Conservation (phyloP, 192 early-diverging fungal species). For the Cladochytrium replicatum region DNA sequence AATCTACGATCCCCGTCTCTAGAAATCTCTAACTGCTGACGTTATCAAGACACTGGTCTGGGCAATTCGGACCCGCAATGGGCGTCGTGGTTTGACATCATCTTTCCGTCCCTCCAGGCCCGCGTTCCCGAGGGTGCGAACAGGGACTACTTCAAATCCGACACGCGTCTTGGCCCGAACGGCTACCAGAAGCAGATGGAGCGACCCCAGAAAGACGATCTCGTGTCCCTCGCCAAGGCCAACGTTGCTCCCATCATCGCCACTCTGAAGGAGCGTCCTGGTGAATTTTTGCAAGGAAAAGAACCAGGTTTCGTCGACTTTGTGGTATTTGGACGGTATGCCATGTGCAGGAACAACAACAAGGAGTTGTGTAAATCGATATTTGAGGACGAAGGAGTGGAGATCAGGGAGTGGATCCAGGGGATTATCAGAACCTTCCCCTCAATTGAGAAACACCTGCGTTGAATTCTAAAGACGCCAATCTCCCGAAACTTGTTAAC, state of each 20-base stretch:
- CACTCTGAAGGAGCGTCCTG: constrained; percentile 15
- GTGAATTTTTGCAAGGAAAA: constrained; percentile 22
- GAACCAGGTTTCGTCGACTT: constrained; percentile 22
- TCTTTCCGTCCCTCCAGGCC: neutral
- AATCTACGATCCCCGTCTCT: too few relatives aligned
- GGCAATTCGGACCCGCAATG: constrained; percentile 22
- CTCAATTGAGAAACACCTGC: too few relatives aligned
- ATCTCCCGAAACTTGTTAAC: too few relatives aligned
- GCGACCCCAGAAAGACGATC: constrained; percentile 1
- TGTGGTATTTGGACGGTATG: constrained; percentile 27
- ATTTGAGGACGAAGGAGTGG: constrained; percentile 18
- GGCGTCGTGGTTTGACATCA: constrained; percentile 21
- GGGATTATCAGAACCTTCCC: too few relatives aligned
- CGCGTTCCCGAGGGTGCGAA: constrained; percentile 2
- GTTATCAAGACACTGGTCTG: too few relatives aligned
- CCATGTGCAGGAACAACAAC: constrained; percentile 16
- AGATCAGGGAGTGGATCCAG: constrained; percentile 17
- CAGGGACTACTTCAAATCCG: constrained; percentile 14
- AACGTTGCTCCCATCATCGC: constrained; percentile 14
- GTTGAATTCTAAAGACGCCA: too few relatives aligned
- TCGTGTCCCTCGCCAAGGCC: constrained; percentile 9
- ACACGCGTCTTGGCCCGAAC: constrained; percentile 8
- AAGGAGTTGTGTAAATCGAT: constrained; percentile 8
- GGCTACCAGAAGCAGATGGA: constrained; percentile 4
- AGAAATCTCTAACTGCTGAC: too few relatives aligned